These are phyloP conservation scores for Wickerhamiella parazyma DNA, from an alignment of 805 yeast genomes.

Conservation along the genomic window DNA sequence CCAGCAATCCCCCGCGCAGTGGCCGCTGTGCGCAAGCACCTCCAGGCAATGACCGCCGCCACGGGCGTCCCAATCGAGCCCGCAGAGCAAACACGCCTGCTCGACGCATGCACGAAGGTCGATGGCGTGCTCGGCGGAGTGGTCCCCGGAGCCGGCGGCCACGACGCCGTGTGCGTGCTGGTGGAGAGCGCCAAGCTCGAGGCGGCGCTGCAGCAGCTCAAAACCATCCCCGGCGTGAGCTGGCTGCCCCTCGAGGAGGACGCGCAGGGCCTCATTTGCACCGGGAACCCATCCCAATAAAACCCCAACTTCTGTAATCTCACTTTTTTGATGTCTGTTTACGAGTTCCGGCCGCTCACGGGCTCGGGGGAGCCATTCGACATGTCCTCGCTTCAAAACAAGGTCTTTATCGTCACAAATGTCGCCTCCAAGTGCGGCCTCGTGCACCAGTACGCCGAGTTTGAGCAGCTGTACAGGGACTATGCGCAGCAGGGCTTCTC, in stretches of 20 bases:
- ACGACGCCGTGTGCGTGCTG: conserved; percentile 75
- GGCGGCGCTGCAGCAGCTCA: conserved; percentile 20
- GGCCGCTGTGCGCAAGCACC: conserved; percentile 36
- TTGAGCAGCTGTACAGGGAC: conserved; percentile 53
- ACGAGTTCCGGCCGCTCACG: conserved; percentile 56
- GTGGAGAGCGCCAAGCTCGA: conserved; percentile 36
- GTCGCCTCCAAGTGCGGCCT: conserved; percentile 78
- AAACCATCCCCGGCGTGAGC: conserved; percentile 15
- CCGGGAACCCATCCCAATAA: background rate
- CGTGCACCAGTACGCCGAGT: conserved; percentile 61
- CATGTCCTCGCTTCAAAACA: conserved; percentile 51
- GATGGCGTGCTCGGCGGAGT: conserved; percentile 88
- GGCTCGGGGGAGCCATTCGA: conserved; percentile 44
- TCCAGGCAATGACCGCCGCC: conserved; percentile 45
- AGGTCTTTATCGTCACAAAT: conserved; percentile 71
- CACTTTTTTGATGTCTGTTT: conserved; percentile 30
- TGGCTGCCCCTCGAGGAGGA: conserved; percentile 13
- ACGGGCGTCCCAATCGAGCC: conserved; percentile 91
- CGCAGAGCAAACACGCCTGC: conserved; percentile 48
- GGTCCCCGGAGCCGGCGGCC: conserved; percentile 98
- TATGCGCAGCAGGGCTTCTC: conserved; percentile 50
- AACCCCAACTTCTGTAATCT: background rate
- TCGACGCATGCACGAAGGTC: conserved; percentile 42
- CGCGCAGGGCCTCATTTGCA: conserved; percentile 8
- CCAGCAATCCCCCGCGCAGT: conserved; percentile 12